Evolutionary conservation across 495 filamentous ascomycete species (phyloP).

Genomic region (Penicillium desertorum): DNA sequence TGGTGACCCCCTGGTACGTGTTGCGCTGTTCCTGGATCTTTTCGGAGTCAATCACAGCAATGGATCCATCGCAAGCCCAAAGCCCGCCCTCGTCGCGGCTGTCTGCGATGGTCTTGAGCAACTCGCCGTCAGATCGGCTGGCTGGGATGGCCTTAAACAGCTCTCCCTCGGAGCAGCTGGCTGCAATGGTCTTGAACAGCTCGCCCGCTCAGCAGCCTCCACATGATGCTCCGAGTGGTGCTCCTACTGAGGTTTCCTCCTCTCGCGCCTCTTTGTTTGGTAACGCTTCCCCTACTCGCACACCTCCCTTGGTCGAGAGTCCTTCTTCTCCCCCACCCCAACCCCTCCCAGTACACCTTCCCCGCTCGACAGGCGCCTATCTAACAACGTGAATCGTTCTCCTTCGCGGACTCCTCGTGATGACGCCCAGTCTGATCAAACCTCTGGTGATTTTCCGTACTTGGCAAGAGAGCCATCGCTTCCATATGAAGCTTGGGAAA

Average conservation of each 20-base stretch:
- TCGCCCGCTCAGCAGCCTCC: not conserved
- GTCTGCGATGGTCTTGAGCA: not conserved
- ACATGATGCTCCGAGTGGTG: not conserved
- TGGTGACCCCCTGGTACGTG: not conserved
- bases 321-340: not conserved
- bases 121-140: not conserved
- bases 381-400: not conserved
- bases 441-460: not conserved
- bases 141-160: not conserved
- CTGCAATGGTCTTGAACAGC: not conserved
- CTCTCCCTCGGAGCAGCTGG: not conserved
- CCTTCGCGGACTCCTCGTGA: not conserved
- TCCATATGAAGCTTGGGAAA: not conserved
- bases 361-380: not conserved
- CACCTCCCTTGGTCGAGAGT: not conserved
- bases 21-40: not conserved
- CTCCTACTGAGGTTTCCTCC: not conserved
- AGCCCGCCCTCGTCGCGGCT: not conserved
- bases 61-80: not conserved
- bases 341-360: not conserved
- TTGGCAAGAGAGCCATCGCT: not conserved
- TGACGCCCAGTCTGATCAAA: not conserved
- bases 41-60: not conserved
- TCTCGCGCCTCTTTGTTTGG: not conserved
- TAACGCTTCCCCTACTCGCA: not conserved